Evolutionary conservation across 164 flowering plant species (phyloP).

Genomic region (Nymphaea thermarum): DNA sequence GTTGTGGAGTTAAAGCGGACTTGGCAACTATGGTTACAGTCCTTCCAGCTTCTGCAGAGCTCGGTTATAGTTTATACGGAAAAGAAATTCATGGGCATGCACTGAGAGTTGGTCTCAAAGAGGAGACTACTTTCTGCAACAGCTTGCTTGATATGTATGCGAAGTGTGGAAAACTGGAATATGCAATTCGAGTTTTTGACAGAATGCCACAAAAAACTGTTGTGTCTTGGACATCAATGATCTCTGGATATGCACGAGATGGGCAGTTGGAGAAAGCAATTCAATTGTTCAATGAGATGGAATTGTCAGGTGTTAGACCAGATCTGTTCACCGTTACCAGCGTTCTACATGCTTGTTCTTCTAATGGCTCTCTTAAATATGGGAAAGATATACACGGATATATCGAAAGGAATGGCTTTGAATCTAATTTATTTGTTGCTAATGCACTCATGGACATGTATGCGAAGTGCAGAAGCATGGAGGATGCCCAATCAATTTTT

Average conservation of each 20-base stretch:
- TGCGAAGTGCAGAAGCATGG: constrained; percentile 70
- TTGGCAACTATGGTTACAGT: constrained; percentile 38
- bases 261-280: constrained; percentile 32
- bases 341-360: constrained; percentile 51
- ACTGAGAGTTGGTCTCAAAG: constrained; percentile 20
- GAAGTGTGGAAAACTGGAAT: constrained; percentile 34
- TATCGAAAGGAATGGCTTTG: constrained; percentile 26
- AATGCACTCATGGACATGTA: constrained; percentile 71
- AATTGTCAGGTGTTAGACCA: constrained; percentile 26
- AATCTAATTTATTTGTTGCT: constrained; percentile 23
- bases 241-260: constrained; percentile 44
- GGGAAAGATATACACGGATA: constrained; percentile 39
- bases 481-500: constrained; percentile 37
- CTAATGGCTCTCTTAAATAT: constrained; percentile 28
- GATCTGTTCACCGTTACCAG: constrained; percentile 37
- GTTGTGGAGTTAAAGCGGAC: constrained; percentile 24
- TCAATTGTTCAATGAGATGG: constrained; percentile 34
- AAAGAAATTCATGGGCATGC: constrained; percentile 37
- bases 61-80: constrained; percentile 18
- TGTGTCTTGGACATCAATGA: constrained; percentile 62
- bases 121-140: constrained; percentile 22
- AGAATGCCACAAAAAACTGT: constrained; percentile 29
- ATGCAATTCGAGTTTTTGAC: constrained; percentile 26
- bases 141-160: constrained; percentile 50
- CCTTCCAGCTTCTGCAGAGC: constrained; percentile 37